phyloP scores from a whole-genome alignment of 768 basidiomycete species.

The Macrocybe gigantea region DNA sequence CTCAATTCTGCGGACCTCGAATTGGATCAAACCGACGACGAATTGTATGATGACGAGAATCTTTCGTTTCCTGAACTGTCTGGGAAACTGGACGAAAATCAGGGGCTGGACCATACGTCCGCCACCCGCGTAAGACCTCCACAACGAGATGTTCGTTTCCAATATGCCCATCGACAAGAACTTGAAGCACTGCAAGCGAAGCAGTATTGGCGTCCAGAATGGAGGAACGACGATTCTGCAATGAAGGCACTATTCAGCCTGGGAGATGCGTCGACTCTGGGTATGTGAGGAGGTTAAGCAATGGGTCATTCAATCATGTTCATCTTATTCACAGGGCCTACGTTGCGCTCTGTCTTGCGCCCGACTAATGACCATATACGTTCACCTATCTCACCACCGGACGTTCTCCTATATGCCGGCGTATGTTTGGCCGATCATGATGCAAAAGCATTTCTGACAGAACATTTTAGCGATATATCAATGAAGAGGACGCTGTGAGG shows the following conservation, averaged over 20 bases:
- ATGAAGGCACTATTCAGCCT: conserved; percentile 45
- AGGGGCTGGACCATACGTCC: too few species aligned
- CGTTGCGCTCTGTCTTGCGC: conserved; percentile 9
- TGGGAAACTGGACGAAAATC: neutral
- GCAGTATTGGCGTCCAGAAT: conserved; percentile 75
- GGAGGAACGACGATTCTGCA: conserved; percentile 43
- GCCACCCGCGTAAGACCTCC: too few species aligned
- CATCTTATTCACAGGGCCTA: conserved; percentile 8
- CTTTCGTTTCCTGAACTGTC: neutral
- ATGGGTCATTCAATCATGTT: too few species aligned
- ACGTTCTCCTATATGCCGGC: conserved; percentile 13
- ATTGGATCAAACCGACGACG: conserved; percentile 29
- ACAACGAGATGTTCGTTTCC: too few species aligned
- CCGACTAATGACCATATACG: neutral
- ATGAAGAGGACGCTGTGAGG: conserved; percentile 71
- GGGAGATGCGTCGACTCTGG: conserved; percentile 69
- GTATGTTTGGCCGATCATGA: conserved; percentile 1
- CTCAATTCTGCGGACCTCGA: conserved; percentile 51
- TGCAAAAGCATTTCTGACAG: too few species aligned
- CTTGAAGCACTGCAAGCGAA: conserved; percentile 56
- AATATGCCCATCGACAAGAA: conserved; percentile 34
- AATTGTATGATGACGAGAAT: neutral
- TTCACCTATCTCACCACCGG: conserved; percentile 2
- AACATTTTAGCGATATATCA: conserved; percentile 50
- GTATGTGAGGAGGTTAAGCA: conserved; percentile 23